Evolutionary conservation across 78 protist species (phyloP), one percentile per base, ranked within the genome.

Genomic region (slime mould (Dictyostelium discoideum)): DNA sequence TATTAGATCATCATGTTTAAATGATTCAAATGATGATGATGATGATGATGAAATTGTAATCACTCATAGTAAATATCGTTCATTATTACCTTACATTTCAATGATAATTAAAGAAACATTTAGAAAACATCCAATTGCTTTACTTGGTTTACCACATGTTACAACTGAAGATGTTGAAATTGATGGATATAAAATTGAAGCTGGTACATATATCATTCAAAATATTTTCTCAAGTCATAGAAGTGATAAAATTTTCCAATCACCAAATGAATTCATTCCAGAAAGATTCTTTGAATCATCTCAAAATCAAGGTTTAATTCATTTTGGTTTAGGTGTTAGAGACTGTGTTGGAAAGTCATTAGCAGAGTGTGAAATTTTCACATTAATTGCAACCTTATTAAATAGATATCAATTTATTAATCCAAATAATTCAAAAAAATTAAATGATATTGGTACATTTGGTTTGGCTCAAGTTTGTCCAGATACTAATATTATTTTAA

Each of bases 231-330:
- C 60, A 1, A 18, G 72, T 7, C 54, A 78, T 40, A 67, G 74
- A 11, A n/a, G 37, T n/a, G 79, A 54, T 2, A 46, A 65, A 40
- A 40, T 40, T 29, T 88, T 77, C 54, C 24, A 46, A 2, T 9
- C 82, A 0, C 94, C 94, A 37, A 50, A 60, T 14, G 76, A 78
- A 50, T 88, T 78, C 24, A 78, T 60, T 24, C 94, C 94, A 39
- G 87, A 88, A 9, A 48, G 94, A 65, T 88, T 88, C 48, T 5
- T 88, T n/a, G 84, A 44, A 44, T 1, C 26, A 79, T 5, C 16
- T n/a, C n/a, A 42, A 46, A 44, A 22, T 10, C 20, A 24, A 79
- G 57, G 26, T 20, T 32, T 39, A 29, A 32, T 76, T 76, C 83
- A 14, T 39, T 76, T 39, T 76, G 83, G 83, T 39, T 20, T 76